Percentiles rank a stretch among this genome's conserved stretches.
These are phyloP conservation scores for Rhodomyrtus psidioides DNA, from an alignment of 441 rosid genomes.

Conservation along the genomic window DNA sequence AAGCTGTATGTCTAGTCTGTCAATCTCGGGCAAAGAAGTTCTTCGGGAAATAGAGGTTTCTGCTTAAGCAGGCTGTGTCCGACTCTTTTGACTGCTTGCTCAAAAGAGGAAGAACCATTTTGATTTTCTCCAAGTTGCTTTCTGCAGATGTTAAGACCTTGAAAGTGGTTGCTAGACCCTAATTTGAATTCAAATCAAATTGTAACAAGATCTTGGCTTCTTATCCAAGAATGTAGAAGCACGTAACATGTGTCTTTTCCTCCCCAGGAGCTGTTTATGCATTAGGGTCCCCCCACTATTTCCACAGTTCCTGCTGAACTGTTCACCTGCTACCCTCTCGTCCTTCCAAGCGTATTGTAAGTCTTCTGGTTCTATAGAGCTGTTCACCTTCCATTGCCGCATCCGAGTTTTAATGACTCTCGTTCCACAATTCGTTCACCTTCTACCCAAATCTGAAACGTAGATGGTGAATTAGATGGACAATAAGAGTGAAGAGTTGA, in stretches of 20 bases:
- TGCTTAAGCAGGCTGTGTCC: too few relatives aligned
- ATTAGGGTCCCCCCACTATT: background rate
- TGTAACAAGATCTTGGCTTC: background rate
- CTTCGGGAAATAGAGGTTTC: too few relatives aligned
- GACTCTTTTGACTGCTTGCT: too few relatives aligned
- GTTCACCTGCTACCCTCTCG: background rate
- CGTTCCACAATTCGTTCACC: background rate
- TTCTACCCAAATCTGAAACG: background rate
- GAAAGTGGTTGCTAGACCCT: too few relatives aligned
- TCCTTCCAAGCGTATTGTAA: background rate
- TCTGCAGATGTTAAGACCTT: background rate
- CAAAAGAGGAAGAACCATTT: background rate
- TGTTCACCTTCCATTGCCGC: background rate
- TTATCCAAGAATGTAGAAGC: background rate
- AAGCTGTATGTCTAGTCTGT: too few relatives aligned
- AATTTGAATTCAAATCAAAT: background rate
- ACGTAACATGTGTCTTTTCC: background rate
- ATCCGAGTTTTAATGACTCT: background rate
- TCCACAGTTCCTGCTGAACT: background rate
- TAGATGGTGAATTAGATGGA: too few relatives aligned
- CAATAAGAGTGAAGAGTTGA: too few relatives aligned
- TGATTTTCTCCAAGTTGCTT: background rate
- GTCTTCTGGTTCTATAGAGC: background rate
- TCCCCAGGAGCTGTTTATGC: background rate
- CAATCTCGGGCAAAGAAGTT: too few relatives aligned